phyloP scores from a whole-genome alignment of 83 land plant genomes.

The Thuja plicata region DNA sequence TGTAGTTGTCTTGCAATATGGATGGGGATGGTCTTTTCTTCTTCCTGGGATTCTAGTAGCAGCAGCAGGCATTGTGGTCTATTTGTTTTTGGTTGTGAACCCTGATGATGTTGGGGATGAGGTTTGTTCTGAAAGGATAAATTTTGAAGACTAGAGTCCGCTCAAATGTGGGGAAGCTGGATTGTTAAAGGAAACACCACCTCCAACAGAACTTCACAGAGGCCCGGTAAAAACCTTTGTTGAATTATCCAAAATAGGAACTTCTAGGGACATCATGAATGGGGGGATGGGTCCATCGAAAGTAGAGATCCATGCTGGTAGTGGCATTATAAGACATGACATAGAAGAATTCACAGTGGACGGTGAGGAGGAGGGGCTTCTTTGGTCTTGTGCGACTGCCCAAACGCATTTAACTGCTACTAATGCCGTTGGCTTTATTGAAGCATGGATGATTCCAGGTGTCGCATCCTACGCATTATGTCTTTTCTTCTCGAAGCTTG shows the following conservation, averaged over 20 bases:
- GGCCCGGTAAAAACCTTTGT: not conserved
- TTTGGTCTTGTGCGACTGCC: not conserved
- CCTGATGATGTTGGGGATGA: constrained; percentile 40
- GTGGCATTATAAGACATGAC: not conserved
- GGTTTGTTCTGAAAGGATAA: not conserved
- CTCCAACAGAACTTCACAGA: not conserved
- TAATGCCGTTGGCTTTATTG: constrained; percentile 70
- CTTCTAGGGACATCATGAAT: not conserved
- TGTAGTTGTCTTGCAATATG: constrained; percentile 61
- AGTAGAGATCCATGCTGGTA: not conserved
- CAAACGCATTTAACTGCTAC: not conserved
- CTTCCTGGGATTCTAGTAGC: constrained; percentile 66
- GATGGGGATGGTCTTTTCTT: constrained; percentile 92
- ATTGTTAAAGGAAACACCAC: not conserved
- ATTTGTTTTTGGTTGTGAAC: constrained; percentile 51
- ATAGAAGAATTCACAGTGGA: not conserved
- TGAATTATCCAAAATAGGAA: constrained; percentile 10
- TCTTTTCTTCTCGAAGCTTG: constrained; percentile 91
- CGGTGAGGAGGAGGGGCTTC: constrained; percentile 9
- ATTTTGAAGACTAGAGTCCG: not conserved
- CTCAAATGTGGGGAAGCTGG: not conserved
- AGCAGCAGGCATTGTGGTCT: constrained; percentile 47
- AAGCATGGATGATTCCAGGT: constrained; percentile 84
- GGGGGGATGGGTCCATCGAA: not conserved
- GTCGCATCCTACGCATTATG: constrained; percentile 79